Evolutionary conservation across 208 protist genomes (phyloP).

Genomic region (Porcisia deanei): DNA sequence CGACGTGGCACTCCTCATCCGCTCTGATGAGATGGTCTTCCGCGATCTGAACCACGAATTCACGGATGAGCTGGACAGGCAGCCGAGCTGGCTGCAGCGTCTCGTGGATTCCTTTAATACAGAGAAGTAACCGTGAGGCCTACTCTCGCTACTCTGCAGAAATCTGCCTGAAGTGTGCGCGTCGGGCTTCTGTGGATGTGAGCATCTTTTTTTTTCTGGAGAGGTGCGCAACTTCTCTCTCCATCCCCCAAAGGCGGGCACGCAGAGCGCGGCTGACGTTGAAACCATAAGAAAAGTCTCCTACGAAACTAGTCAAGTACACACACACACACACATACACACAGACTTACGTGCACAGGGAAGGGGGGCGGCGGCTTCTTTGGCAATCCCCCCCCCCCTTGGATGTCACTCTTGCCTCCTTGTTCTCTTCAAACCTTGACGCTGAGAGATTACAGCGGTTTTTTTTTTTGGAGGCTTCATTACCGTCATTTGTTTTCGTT

Average conservation of each 20-base stretch:
- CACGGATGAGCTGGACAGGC: conserved; percentile 52
- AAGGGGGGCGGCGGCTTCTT: too few relatives aligned
- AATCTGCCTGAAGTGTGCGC: neutral
- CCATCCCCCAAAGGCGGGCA: neutral
- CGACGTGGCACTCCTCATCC: conserved; percentile 67
- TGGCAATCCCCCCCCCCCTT: too few relatives aligned
- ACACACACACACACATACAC: neutral
- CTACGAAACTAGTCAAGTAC: neutral
- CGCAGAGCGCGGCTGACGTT: neutral
- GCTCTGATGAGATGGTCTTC: conserved; percentile 80
- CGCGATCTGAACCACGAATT: conserved; percentile 59
- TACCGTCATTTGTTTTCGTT: too few relatives aligned
- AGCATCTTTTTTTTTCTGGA: neutral
- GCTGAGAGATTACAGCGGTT: too few relatives aligned
- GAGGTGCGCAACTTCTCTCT: neutral
- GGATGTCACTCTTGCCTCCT: too few relatives aligned
- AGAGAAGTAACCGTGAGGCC: neutral
- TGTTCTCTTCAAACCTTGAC: too few relatives aligned
- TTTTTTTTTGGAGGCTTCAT: too few relatives aligned
- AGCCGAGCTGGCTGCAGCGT: conserved; percentile 22
- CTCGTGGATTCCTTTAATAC: conserved; percentile 1
- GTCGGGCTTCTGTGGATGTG: neutral
- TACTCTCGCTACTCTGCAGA: neutral
- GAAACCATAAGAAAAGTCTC: too few relatives aligned
- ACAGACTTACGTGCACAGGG: too few relatives aligned